phyloP scores from a whole-genome alignment of 768 basidiomycete species.

The Lentinula guzmanii region DNA sequence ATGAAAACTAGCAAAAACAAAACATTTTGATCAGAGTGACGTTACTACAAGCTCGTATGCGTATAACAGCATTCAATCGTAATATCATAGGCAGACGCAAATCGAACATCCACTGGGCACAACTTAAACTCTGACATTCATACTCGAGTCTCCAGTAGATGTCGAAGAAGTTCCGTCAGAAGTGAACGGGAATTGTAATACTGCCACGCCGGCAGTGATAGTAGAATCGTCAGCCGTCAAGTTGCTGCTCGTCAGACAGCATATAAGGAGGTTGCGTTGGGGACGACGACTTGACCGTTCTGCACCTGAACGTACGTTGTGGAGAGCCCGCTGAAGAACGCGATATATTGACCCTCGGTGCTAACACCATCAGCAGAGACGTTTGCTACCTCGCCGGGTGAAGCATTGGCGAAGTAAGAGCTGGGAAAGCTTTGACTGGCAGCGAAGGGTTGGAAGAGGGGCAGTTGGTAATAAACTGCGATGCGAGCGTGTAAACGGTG shows the following conservation, averaged over 20 bases:
- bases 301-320: conserved; percentile 8
- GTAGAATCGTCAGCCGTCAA: not conserved
- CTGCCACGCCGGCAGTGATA: not conserved
- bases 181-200: not conserved
- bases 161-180: too few relatives aligned
- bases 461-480: conserved; percentile 40
- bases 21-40: too few relatives aligned
- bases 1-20: too few relatives aligned
- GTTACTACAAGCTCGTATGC: too few relatives aligned
- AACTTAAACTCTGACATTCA: too few relatives aligned
- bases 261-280: not conserved
- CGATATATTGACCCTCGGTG: conserved; percentile 22
- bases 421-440: conserved; percentile 42
- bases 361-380: conserved; percentile 11
- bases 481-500: conserved; percentile 41
- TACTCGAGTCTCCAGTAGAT: too few relatives aligned
- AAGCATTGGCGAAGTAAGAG: conserved; percentile 23
- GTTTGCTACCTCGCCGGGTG: conserved; percentile 22
- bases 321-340: conserved; percentile 34
- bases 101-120: too few relatives aligned
- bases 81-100: too few relatives aligned
- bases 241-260: not conserved
- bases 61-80: too few relatives aligned
- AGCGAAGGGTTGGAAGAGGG: conserved; percentile 41
- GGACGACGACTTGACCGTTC: not conserved